Conservation (phyloP, 2,329 filamentous ascomycete genomes). For the Botrytis squamosa region DNA sequence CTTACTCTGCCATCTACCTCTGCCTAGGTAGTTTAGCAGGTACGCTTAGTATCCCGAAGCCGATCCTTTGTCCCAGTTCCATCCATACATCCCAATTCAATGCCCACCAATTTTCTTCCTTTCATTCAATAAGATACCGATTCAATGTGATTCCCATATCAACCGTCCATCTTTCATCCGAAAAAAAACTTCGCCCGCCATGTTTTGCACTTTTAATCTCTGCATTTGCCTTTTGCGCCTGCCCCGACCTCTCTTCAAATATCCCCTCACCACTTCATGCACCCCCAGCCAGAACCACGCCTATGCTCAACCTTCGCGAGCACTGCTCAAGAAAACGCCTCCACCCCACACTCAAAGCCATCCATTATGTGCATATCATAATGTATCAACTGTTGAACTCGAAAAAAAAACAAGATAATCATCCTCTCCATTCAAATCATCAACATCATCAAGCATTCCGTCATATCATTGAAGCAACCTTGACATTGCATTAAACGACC, state of each 20-base stretch:
- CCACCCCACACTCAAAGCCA: not conserved
- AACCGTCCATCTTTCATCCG: not conserved
- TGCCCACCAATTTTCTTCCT: not conserved
- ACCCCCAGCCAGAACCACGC: not conserved
- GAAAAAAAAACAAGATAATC: not conserved
- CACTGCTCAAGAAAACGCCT: not conserved
- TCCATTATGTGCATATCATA: not conserved
- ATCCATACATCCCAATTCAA: not conserved
- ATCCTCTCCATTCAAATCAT: not conserved
- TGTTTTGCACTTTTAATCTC: not conserved
- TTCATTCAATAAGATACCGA: not conserved
- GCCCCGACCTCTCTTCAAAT: not conserved
- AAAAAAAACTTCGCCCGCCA: not conserved
- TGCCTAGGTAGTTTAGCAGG: not conserved
- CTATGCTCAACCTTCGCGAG: not conserved
- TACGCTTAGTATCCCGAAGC: not conserved
- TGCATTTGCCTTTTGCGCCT: not conserved
- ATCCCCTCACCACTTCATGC: not conserved
- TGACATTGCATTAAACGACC: conserved; percentile 3
- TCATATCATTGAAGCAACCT: not conserved
- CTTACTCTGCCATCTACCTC: not conserved
- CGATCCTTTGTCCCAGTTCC: not conserved
- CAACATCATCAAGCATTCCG: not conserved
- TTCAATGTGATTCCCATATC: not conserved
- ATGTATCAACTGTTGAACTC: not conserved